These are phyloP conservation scores for Candida awuae DNA, from an alignment of 805 yeast genomes.

Conservation along the genomic window DNA sequence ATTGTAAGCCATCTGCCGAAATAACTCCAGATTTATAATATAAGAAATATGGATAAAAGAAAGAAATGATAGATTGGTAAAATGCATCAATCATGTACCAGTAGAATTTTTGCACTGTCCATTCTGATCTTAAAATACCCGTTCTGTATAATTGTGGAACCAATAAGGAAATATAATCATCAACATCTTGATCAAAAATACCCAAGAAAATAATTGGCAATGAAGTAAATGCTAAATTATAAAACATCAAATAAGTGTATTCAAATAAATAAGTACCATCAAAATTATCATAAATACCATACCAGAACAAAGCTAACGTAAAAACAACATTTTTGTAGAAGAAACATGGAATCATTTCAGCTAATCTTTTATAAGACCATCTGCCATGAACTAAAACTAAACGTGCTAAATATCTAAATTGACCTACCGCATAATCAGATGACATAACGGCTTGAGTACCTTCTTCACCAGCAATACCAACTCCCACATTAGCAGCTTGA, in stretches of 20 bases:
- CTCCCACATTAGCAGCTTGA: slow-evolving; percentile 81
- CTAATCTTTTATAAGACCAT: slow-evolving; percentile 76
- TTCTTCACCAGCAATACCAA: slow-evolving; percentile 88
- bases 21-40: slow-evolving; percentile 38
- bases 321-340: slow-evolving; percentile 74
- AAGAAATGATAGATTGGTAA: slow-evolving; percentile 65
- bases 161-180: slow-evolving; percentile 55
- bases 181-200: slow-evolving; percentile 74
- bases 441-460: slow-evolving; percentile 88
- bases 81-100: slow-evolving; percentile 72
- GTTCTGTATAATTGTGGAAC: slow-evolving; percentile 69
- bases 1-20: slow-evolving; percentile 36
- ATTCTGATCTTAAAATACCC: slow-evolving; percentile 67
- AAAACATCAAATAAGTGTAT: slow-evolving; percentile 72
- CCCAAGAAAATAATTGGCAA: slow-evolving; percentile 73
- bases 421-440: slow-evolving; percentile 80
- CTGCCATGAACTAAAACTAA: slow-evolving; percentile 72
- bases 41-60: slow-evolving; percentile 63
- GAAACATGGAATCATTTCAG: slow-evolving; percentile 79
- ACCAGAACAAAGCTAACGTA: slow-evolving; percentile 72
- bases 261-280: slow-evolving; percentile 78
- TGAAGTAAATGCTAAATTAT: slow-evolving; percentile 76
- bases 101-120: slow-evolving; percentile 60
- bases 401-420: slow-evolving; percentile 63
- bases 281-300: slow-evolving; percentile 62